These are phyloP conservation scores for Dictyostelium citrinum DNA, from an alignment of 78 protist genomes.

Conservation along the genomic window DNA sequence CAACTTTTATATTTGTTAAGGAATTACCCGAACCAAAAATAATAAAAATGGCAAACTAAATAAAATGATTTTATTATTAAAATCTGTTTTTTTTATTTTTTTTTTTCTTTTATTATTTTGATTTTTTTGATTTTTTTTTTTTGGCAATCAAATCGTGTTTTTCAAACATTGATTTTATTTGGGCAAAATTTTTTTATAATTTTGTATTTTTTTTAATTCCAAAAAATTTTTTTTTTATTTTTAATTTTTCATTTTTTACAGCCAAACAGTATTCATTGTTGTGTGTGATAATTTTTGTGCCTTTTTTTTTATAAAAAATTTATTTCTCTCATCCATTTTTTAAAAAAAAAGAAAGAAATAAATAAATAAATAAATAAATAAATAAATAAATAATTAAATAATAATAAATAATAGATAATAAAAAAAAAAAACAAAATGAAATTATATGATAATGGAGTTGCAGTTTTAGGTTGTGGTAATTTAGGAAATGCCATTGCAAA, in stretches of 20 bases:
- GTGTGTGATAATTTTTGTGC: not conserved
- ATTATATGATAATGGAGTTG: not conserved
- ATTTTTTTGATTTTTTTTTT: not conserved
- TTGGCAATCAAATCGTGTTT: too few species aligned
- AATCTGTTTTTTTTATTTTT: not conserved
- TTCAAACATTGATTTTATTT: too few species aligned
- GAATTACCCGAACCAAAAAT: constrained; percentile 5
- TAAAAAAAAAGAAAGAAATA: not conserved
- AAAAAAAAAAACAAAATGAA: not conserved
- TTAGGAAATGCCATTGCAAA: constrained; percentile 70
- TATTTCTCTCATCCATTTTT: not conserved
- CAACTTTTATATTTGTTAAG: constrained; percentile 43
- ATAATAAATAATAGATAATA: too few species aligned
- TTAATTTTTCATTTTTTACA: too few species aligned
- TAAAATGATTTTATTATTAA: not conserved
- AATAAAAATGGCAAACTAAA: not conserved
- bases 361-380: not conserved
- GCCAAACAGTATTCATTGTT: too few species aligned
- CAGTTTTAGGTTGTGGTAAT: constrained; percentile 80
- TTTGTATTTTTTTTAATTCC: not conserved
- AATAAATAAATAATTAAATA: not conserved
- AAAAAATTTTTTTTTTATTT: not conserved
- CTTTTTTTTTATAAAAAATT: not conserved
- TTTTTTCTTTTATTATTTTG: not conserved
- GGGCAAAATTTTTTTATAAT: not conserved